Conservation (phyloP, 2,329 filamentous ascomycete species). For the Stagonosporopsis rhizophila region DNA sequence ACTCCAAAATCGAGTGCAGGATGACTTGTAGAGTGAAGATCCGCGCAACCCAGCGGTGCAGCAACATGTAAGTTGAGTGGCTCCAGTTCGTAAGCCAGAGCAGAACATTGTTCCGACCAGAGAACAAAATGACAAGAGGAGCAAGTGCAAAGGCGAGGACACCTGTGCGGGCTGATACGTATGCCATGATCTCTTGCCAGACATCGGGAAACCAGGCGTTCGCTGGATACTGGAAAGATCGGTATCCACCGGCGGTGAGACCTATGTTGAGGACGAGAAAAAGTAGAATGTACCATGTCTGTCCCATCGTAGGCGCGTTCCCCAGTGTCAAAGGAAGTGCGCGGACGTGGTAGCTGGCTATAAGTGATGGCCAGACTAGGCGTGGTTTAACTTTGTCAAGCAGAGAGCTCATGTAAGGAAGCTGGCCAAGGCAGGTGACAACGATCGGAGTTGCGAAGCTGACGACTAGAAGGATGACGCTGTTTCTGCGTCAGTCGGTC, state of each 20-base stretch:
- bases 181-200: slow-evolving; percentile 38
- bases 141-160: slow-evolving; percentile 40
- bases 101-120: slow-evolving; percentile 50
- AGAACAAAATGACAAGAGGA: slow-evolving; percentile 44
- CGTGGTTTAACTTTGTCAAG: slow-evolving; percentile 24
- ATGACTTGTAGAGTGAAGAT: slow-evolving; percentile 31
- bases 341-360: slow-evolving; percentile 25
- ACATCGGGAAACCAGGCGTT: slow-evolving; percentile 47
- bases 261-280: slow-evolving; percentile 31
- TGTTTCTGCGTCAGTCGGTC: not conserved
- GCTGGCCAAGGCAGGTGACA: slow-evolving; percentile 20
- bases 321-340: slow-evolving; percentile 24
- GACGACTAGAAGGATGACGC: slow-evolving; percentile 26
- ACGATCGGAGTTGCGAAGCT: slow-evolving; percentile 29
- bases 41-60: slow-evolving; percentile 44
- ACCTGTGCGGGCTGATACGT: slow-evolving; percentile 41
- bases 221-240: slow-evolving; percentile 42
- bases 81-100: slow-evolving; percentile 51
- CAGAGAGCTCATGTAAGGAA: slow-evolving; percentile 21
- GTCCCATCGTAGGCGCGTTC: slow-evolving; percentile 54
- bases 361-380: slow-evolving; percentile 24
- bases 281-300: slow-evolving; percentile 54
- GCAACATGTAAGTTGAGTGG: slow-evolving; percentile 46
- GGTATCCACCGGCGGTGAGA: slow-evolving; percentile 33
- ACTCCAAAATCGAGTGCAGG: slow-evolving; percentile 27